phyloP scores from a whole-genome alignment of 2,329 filamentous ascomycete species.

The Furcasterigmium furcatum region DNA sequence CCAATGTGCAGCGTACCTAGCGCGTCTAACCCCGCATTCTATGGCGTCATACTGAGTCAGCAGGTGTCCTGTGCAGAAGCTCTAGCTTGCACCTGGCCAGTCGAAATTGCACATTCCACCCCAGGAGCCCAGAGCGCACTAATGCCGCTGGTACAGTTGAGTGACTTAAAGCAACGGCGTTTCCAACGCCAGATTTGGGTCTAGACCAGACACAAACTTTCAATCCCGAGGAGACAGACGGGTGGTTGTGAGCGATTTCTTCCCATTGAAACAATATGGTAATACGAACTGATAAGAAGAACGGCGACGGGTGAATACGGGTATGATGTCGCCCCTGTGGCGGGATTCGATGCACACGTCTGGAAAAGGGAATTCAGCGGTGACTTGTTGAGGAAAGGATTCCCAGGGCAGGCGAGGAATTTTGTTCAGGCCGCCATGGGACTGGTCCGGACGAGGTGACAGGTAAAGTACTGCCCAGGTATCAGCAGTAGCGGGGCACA shows the following conservation, averaged over 20 bases:
- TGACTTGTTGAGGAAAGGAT: background rate
- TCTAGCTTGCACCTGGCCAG: background rate
- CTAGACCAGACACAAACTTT: background rate
- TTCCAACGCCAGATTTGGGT: background rate
- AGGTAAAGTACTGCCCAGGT: constrained; percentile 12
- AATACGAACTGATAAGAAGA: too few species aligned
- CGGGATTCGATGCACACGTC: background rate
- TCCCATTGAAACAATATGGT: too few species aligned
- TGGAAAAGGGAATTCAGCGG: background rate
- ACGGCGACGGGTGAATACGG: too few species aligned
- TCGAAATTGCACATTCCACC: constrained; percentile 1
- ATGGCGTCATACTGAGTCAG: constrained; percentile 2
- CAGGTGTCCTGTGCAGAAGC: constrained; percentile 1
- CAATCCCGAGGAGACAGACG: background rate
- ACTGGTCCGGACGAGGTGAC: too few species aligned
- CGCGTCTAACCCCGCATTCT: constrained; percentile 1
- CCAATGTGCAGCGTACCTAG: background rate
- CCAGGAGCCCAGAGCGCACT: too few species aligned
- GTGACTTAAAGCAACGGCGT: background rate
- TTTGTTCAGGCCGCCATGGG: background rate
- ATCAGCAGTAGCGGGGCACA: constrained; percentile 2
- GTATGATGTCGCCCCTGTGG: too few species aligned
- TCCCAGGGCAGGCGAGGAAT: background rate
- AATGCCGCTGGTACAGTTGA: background rate
- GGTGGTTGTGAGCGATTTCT: too few species aligned